Conservation (phyloP, 1,284 basidiomycete genomes). For the Ustanciosporium gigantosporum region DNA sequence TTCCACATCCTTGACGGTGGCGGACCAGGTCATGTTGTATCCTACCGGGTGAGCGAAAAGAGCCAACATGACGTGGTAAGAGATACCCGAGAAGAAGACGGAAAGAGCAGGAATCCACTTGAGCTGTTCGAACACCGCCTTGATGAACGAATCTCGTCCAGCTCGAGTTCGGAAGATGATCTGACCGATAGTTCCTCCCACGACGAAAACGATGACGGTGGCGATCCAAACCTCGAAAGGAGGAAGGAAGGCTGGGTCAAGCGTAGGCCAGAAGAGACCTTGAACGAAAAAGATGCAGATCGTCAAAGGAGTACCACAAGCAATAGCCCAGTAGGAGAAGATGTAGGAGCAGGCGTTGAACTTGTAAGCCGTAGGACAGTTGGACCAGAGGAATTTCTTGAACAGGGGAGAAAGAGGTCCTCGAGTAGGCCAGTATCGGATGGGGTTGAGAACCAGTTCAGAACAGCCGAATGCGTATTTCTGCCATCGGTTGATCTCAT, state of each 20-base stretch:
- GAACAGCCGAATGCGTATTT: slow-evolving; percentile 78
- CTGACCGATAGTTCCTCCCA: slow-evolving; percentile 72
- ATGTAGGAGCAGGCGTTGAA: slow-evolving; percentile 72
- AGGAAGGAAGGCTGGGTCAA: slow-evolving; percentile 67
- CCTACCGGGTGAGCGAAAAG: slow-evolving; percentile 79
- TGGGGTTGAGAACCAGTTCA: slow-evolving; percentile 49
- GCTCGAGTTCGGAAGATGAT: slow-evolving; percentile 76
- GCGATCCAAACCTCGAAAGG: slow-evolving; percentile 75
- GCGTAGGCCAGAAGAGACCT: slow-evolving; percentile 70
- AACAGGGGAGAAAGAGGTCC: slow-evolving; percentile 79
- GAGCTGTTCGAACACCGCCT: slow-evolving; percentile 69
- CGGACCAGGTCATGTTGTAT: slow-evolving; percentile 77
- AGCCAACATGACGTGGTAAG: slow-evolving; percentile 67
- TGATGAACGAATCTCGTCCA: slow-evolving; percentile 68
- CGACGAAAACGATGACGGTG: slow-evolving; percentile 75
- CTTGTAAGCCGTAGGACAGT: slow-evolving; percentile 70
- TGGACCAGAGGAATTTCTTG: slow-evolving; percentile 71
- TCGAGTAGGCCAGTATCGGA: slow-evolving; percentile 71
- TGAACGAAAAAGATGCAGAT: slow-evolving; percentile 74
- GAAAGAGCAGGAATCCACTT: slow-evolving; percentile 72
- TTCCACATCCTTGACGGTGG: slow-evolving; percentile 44
- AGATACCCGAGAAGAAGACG: slow-evolving; percentile 29
- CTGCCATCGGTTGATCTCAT: slow-evolving; percentile 81
- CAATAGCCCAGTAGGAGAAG: slow-evolving; percentile 77
- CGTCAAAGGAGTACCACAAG: slow-evolving; percentile 70